Evolutionary conservation across 768 basidiomycete genomes (phyloP).

Genomic region (Jaapia argillacea): DNA sequence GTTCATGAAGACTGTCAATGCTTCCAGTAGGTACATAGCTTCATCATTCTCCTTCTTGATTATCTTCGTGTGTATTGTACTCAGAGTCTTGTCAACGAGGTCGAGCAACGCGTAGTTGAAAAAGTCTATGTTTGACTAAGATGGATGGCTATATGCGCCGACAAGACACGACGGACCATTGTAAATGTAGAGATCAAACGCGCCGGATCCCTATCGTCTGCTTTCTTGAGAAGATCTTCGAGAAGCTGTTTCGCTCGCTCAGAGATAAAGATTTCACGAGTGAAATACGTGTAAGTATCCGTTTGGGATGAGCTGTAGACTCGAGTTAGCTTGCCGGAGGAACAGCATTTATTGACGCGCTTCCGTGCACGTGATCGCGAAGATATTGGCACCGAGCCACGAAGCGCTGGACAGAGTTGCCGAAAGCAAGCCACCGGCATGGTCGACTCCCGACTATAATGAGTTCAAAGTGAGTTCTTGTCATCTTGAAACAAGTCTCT

Average conservation of each 20-base stretch:
- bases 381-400: too few species aligned
- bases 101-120: constrained; percentile 23
- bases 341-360: too few species aligned
- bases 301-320: too few species aligned
- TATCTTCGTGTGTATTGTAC: constrained; percentile 21
- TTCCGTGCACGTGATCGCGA: too few species aligned
- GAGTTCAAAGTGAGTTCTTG: too few species aligned
- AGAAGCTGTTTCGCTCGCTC: constrained; percentile 17
- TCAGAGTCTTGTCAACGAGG: constrained; percentile 23
- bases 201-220: constrained; percentile 20
- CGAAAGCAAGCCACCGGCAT: too few species aligned
- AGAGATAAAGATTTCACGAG: constrained; percentile 19
- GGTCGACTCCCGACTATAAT: too few species aligned
- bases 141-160: too few species aligned
- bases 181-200: constrained; percentile 21
- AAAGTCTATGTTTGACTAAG: too few species aligned
- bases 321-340: too few species aligned
- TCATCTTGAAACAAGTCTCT: too few species aligned
- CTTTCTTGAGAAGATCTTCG: constrained; percentile 19
- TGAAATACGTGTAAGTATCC: constrained; percentile 26
- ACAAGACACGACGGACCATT: constrained; percentile 18
- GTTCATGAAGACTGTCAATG: constrained; percentile 21
- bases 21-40: constrained; percentile 23
- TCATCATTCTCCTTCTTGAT: constrained; percentile 23
- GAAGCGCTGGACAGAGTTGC: too few species aligned